Percentiles rank a stretch among this genome's conserved stretches.
phyloP scores from a whole-genome alignment of 1,139 yeast genomes.

The Pichia cactophila region DNA sequence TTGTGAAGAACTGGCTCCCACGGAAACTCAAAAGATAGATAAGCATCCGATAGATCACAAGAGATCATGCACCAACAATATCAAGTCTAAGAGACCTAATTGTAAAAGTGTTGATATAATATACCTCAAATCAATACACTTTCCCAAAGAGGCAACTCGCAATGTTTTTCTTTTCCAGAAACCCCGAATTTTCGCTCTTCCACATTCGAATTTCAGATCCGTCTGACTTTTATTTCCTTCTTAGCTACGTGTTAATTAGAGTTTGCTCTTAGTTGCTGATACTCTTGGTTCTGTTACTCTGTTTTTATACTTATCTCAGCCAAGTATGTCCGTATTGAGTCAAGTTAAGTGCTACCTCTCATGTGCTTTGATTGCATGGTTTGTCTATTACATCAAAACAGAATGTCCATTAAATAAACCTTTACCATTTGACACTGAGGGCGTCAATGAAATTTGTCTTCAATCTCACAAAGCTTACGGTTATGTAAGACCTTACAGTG shows the following conservation, averaged over 20 bases:
- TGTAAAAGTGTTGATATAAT: too few species aligned
- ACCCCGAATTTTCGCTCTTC: not conserved
- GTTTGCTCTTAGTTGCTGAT: not conserved
- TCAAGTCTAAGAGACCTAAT: too few species aligned
- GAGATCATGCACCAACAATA: too few species aligned
- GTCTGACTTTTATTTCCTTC: too few species aligned
- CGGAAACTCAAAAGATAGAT: conserved; percentile 39
- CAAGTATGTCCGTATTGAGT: conserved; percentile 6
- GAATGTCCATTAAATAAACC: conserved; percentile 12
- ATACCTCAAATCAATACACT: not conserved
- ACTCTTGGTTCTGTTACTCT: not conserved
- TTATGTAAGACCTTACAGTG: conserved; percentile 17
- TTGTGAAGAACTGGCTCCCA: conserved; percentile 75
- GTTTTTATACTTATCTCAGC: not conserved
- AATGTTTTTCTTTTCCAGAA: not conserved
- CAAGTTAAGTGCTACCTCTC: conserved; percentile 14
- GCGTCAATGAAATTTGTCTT: conserved; percentile 16
- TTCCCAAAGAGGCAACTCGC: not conserved
- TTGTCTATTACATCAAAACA: conserved; percentile 8
- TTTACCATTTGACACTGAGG: conserved; percentile 1
- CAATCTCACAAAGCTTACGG: conserved; percentile 17
- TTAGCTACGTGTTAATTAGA: not conserved
- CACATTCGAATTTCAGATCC: too few species aligned
- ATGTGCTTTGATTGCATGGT: conserved; percentile 7
- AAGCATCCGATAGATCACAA: too few species aligned